These are phyloP conservation scores for Phytopythium chamaehyphon DNA, from an alignment of 352 stramenopile genomes.

Conservation along the genomic window DNA sequence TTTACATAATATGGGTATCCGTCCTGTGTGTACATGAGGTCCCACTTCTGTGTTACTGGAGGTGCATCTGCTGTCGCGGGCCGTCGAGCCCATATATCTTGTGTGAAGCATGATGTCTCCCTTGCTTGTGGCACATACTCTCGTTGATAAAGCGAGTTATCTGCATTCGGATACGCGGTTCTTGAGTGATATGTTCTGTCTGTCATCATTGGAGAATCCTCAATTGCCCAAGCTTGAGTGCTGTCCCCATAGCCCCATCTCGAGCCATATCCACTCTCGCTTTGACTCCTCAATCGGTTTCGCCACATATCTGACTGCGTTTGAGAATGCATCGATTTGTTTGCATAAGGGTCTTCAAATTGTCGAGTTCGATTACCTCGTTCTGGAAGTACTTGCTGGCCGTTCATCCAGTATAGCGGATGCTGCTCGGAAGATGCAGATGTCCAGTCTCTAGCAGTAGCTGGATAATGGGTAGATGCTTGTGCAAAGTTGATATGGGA, in stretches of 20 bases:
- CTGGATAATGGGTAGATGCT: neutral
- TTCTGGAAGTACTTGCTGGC: neutral
- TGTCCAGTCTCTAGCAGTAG: neutral
- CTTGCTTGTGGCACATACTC: too few species aligned
- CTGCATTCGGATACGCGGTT: neutral
- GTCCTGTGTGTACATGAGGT: constrained; percentile 66
- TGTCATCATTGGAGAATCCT: too few species aligned
- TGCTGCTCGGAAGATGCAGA: neutral
- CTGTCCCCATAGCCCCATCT: neutral
- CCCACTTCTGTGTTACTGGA: constrained; percentile 22
- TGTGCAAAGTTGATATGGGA: neutral
- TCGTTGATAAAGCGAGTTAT: too few species aligned
- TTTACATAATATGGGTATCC: constrained; percentile 83
- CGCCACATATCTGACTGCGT: too few species aligned
- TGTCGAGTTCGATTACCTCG: too few species aligned
- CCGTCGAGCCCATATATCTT: neutral
- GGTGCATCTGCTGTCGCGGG: constrained; percentile 6
- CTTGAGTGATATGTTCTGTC: too few species aligned
- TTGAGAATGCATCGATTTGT: too few species aligned
- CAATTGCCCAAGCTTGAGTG: neutral
- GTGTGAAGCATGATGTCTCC: too few species aligned
- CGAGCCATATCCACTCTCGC: neutral
- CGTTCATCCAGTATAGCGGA: constrained; percentile 3
- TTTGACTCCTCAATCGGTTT: neutral
- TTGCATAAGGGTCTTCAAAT: too few species aligned